Base-by-base conservation (phyloP, 441 rosid genomes). In the Lepidium campestre region DNA sequence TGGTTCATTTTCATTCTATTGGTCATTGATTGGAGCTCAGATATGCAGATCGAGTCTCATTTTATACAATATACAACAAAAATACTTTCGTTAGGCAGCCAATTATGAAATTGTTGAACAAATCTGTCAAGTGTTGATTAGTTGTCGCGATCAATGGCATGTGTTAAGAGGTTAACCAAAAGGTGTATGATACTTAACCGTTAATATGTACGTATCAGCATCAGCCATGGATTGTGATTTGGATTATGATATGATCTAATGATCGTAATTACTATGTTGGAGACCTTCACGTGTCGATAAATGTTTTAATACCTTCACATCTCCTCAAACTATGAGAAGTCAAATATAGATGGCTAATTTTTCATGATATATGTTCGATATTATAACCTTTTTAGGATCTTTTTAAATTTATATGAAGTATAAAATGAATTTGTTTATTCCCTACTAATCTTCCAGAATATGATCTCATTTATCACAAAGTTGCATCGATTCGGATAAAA, bases 21-120 rank as follows among this genome's bases (percentile, higher is more conserved):
- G 1, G 50, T 57, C 34, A 58, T 27, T 68, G 73, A 68, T 37
- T 68, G 73, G 53, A 7, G 29, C 60, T 68, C 61, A 50, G 12
- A 59, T 48, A 27, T 48, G 22, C 32, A 27, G 34, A 17, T 20
- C 40, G 42, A 37, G 19, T 27, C 58, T 34, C 9, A 18, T 29
- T 20, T 3, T 23, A 6, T 31, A 48, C 49, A 8, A 56, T 35
- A 44, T 17, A 32, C 13, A 60, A 55, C 9, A 15, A 53, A n/a
- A 10, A 14, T 15, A 65, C 34, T 47, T 23, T 1, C 5, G 27
- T 15, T 23, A 36, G 20, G 29, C n/a, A n/a, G n/a, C 9, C 32
- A 32, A 14, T 20, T 50, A 14, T 41, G 41, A 44, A 5, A 41
- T 4, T 36, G 17, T 34, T 45, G 22, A 32, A 15, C 47, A 23